Conservation (phyloP, 2,329 filamentous ascomycete species). For the Colletotrichum musicola region DNA sequence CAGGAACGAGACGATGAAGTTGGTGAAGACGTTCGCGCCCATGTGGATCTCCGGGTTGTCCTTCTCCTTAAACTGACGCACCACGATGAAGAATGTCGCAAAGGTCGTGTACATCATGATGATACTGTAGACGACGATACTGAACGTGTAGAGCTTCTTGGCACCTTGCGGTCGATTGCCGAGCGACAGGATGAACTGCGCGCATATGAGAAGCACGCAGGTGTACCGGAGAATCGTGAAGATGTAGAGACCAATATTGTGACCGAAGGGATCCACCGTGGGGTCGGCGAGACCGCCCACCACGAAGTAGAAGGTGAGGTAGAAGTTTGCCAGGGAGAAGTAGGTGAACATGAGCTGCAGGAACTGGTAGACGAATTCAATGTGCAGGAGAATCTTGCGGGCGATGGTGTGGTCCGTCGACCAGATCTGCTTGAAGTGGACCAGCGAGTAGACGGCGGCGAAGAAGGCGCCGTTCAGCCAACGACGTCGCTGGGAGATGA, state of each 20-base stretch:
- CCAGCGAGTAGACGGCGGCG: slow-evolving; percentile 95
- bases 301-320: slow-evolving; percentile 98
- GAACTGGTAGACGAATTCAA: slow-evolving; percentile 96
- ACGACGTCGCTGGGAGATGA: slow-evolving; percentile 93
- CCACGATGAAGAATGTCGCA: slow-evolving; percentile 87
- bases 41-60: slow-evolving; percentile 61
- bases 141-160: slow-evolving; percentile 87
- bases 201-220: slow-evolving; percentile 87
- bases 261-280: slow-evolving; percentile 89
- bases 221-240: slow-evolving; percentile 89
- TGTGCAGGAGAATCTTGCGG: slow-evolving; percentile 90
- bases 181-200: slow-evolving; percentile 96
- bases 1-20: slow-evolving; percentile 89
- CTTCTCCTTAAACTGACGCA: slow-evolving; percentile 77
- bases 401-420: slow-evolving; percentile 89
- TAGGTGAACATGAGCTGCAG: slow-evolving; percentile 94
- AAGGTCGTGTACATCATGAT: slow-evolving; percentile 98
- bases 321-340: slow-evolving; percentile 99
- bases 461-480: slow-evolving; percentile 99
- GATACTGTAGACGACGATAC: slow-evolving; percentile 89
- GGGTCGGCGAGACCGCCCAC: slow-evolving; percentile 88
- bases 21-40: slow-evolving; percentile 93
- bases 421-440: slow-evolving; percentile 96
- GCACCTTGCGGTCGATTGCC: slow-evolving; percentile 97
- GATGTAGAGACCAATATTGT: slow-evolving; percentile 85